Conservation (phyloP, 1,284 basidiomycete species). For the Leccinum insolens region DNA sequence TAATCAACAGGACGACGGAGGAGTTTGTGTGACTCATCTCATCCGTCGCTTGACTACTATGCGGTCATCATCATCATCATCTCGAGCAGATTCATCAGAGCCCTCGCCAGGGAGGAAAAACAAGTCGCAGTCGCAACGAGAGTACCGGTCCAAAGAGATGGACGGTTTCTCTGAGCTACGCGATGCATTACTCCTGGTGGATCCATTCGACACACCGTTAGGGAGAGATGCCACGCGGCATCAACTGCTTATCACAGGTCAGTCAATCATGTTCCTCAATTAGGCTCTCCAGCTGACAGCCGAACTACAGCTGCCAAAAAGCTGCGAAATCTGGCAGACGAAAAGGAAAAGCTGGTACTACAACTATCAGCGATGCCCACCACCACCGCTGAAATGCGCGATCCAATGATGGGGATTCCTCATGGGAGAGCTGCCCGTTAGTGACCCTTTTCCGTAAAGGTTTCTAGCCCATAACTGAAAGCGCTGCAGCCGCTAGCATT, state of each 20-base stretch:
- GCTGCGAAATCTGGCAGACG: constrained; percentile 26
- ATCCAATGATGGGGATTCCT: neutral
- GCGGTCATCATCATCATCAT: constrained; percentile 16
- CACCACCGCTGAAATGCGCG: neutral
- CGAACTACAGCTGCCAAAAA: constrained; percentile 26
- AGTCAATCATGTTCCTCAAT: neutral
- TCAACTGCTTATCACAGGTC: constrained; percentile 31
- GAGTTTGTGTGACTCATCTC: constrained; percentile 5
- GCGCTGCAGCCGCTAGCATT: constrained; percentile 3
- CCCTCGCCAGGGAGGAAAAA: constrained; percentile 20
- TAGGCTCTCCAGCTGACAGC: constrained; percentile 6
- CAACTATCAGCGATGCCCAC: constrained; percentile 19
- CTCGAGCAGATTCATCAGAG: constrained; percentile 1
- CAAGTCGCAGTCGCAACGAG: constrained; percentile 33
- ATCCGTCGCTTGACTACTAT: constrained; percentile 6
- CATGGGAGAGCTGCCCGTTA: constrained; percentile 8
- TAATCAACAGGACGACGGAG: neutral
- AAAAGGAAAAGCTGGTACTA: constrained; percentile 23
- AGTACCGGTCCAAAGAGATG: constrained; percentile 36
- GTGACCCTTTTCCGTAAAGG: constrained; percentile 9
- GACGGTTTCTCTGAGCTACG: constrained; percentile 35
- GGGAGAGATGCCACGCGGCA: constrained; percentile 35
- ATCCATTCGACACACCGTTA: constrained; percentile 28
- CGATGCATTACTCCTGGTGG: constrained; percentile 27
- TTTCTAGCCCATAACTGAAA: constrained; percentile 11